Conservation (phyloP, 345 rosid species). For the Eucalyptus leucophloia region DNA sequence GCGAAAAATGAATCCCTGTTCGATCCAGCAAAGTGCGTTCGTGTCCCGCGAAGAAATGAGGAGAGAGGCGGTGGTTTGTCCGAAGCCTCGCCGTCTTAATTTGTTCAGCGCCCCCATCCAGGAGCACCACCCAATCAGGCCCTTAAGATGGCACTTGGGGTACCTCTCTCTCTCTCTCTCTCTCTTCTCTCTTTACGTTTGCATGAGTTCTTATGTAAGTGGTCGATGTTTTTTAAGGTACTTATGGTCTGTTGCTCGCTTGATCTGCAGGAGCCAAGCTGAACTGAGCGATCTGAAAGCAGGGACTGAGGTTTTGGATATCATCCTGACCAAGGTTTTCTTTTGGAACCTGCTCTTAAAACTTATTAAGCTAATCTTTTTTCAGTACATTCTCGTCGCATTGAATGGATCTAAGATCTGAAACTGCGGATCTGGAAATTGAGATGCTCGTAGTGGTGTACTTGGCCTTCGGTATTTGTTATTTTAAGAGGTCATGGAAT, state of each 20-base stretch:
- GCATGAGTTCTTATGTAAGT: not conserved
- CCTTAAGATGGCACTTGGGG: constrained; percentile 56
- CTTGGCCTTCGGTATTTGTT: not conserved
- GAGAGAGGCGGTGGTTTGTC: constrained; percentile 48
- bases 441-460: not conserved
- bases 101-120: constrained; percentile 6
- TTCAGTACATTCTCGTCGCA: not conserved
- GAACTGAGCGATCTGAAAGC: constrained; percentile 50
- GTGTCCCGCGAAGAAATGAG: constrained; percentile 42
- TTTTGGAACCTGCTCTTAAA: not conserved
- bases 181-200: not conserved
- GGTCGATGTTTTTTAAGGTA: not conserved
- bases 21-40: constrained; percentile 35
- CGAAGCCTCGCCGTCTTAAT: constrained; percentile 66
- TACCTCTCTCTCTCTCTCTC: not conserved
- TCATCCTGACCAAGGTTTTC: constrained; percentile 60
- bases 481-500: not conserved
- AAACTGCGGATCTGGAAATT: not conserved
- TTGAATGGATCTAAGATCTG: not conserved
- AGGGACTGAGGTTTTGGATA: constrained; percentile 58
- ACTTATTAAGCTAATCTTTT: not conserved
- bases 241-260: not conserved
- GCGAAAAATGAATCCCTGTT: constrained; percentile 52
- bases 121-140: constrained; percentile 30
- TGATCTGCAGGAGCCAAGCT: constrained; percentile 50